phyloP scores from a whole-genome alignment of 2,329 filamentous ascomycete genomes.

The Colletotrichum sp. region DNA sequence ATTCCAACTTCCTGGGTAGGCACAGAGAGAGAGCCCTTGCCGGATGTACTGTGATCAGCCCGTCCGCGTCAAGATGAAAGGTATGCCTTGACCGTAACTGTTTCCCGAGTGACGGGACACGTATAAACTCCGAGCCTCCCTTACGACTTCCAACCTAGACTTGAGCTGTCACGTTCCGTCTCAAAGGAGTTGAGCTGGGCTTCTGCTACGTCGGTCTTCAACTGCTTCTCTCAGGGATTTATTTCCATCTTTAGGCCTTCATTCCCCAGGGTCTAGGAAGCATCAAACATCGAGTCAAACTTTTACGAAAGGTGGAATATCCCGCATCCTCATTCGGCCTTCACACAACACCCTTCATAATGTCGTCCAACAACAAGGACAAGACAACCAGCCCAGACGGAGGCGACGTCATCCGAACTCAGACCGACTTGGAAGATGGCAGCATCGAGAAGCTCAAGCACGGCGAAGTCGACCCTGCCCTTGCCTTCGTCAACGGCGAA shows the following conservation, averaged over 20 bases:
- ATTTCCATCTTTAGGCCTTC: not conserved
- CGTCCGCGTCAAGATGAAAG: not conserved
- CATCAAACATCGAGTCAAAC: not conserved
- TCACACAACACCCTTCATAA: not conserved
- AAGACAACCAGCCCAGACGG: not conserved
- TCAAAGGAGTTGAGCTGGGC: not conserved
- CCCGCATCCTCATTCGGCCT: not conserved
- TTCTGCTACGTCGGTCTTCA: not conserved
- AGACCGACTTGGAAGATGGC: constrained; percentile 11
- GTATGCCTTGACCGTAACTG: not conserved
- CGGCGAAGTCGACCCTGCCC: constrained; percentile 11
- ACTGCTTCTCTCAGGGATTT: not conserved
- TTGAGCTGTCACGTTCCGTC: not conserved
- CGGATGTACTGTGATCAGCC: not conserved
- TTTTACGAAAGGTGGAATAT: not conserved
- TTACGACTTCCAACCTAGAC: not conserved
- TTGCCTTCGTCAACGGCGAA: constrained; percentile 10
- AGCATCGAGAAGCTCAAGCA: constrained; percentile 14
- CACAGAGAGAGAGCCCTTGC: not conserved
- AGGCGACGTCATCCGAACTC: constrained; percentile 4
- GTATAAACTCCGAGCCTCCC: not conserved
- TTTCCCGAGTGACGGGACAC: not conserved
- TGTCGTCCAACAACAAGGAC: not conserved
- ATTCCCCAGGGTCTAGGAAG: not conserved
- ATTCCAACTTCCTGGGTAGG: not conserved